Conservation (phyloP, 257 asterid genomes). For the Solanum sejunctum region DNA sequence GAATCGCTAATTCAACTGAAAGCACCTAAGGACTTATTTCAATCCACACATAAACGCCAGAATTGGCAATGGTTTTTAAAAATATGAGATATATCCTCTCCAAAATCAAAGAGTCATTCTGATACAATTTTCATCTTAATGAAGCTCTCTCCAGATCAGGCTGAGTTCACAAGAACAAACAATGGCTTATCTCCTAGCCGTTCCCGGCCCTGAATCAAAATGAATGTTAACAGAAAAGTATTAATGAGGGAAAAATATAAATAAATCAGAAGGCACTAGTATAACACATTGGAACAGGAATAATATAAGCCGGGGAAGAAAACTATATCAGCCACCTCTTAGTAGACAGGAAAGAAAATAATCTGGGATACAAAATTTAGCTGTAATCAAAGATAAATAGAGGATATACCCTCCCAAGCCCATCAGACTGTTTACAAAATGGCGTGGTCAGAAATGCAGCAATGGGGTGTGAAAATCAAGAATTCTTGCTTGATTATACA, state of each 20-base stretch:
- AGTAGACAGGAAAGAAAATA: background rate
- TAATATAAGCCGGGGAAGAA: background rate
- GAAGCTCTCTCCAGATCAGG: background rate
- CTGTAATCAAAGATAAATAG: background rate
- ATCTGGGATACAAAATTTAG: background rate
- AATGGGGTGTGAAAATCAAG: background rate
- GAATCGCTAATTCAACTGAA: background rate
- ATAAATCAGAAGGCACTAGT: background rate
- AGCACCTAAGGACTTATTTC: background rate
- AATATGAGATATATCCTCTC: background rate
- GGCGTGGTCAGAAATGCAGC: background rate
- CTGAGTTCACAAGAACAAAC: constrained; percentile 65
- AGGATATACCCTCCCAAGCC: background rate
- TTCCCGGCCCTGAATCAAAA: constrained; percentile 56
- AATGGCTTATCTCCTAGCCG: constrained; percentile 52
- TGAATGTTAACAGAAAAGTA: background rate
- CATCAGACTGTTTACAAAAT: background rate
- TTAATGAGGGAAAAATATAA: background rate
- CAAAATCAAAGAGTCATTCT: background rate
- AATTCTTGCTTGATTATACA: background rate
- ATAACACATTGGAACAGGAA: background rate
- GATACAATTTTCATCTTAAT: background rate
- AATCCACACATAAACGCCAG: background rate
- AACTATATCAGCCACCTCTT: background rate
- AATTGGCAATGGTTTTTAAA: background rate